Conservation (phyloP, 73 alveolate genomes). For the Tetrahymena thermophila region DNA sequence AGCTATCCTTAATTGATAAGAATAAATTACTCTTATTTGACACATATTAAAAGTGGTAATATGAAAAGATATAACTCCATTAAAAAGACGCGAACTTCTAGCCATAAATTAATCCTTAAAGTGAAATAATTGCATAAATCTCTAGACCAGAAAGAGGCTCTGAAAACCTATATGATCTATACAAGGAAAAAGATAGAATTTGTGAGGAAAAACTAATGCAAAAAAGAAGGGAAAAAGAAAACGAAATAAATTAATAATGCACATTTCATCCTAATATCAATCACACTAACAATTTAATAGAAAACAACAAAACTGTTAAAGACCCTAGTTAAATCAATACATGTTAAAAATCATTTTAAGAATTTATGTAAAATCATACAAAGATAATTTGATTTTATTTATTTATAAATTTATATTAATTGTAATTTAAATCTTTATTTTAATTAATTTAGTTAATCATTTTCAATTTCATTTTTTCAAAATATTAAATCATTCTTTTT, state of each 20-base stretch:
- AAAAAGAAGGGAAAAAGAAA: background rate
- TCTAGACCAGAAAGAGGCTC: background rate
- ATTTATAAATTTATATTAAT: too few relatives aligned
- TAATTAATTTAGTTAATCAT: too few relatives aligned
- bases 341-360: background rate
- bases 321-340: background rate
- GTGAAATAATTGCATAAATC: background rate
- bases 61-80: background rate
- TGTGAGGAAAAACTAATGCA: background rate
- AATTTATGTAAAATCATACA: background rate
- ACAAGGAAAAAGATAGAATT: background rate
- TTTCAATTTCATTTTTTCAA: too few relatives aligned
- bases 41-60: background rate
- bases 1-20: background rate
- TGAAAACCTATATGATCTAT: background rate
- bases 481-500: too few relatives aligned
- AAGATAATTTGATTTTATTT: background rate
- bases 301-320: background rate
- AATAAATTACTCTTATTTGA: background rate
- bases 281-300: background rate
- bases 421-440: background rate
- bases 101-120: background rate
- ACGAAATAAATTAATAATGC: background rate
- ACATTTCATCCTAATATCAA: background rate
- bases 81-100: background rate